Evolutionary conservation across 75 land plant genomes (phyloP).

Genomic region (Sequoia sempervirens): DNA sequence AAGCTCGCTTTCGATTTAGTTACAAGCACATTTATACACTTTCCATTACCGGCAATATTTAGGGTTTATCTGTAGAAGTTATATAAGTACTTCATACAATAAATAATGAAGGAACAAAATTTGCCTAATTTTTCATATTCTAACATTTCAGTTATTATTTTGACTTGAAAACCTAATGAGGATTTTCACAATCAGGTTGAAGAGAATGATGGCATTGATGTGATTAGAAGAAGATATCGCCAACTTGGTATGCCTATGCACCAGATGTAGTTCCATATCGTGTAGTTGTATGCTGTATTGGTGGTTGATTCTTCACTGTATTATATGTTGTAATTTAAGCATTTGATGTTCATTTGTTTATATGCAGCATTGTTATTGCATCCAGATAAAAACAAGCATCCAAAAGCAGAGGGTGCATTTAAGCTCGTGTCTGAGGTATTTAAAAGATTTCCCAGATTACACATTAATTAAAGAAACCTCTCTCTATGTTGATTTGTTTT

Average conservation of each 20-base stretch:
- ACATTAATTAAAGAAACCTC: too few relatives aligned
- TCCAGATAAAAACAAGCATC: slow-evolving; percentile 81
- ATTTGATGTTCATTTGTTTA: slow-evolving; percentile 6
- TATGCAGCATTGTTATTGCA: slow-evolving; percentile 74
- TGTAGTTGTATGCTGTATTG: neutral
- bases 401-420: slow-evolving; percentile 73
- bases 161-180: too few relatives aligned
- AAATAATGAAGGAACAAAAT: too few relatives aligned
- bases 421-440: slow-evolving; percentile 75
- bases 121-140: too few relatives aligned
- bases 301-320: neutral
- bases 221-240: slow-evolving; percentile 52
- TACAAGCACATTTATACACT: too few relatives aligned
- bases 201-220: slow-evolving; percentile 38
- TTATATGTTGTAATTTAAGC: neutral
- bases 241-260: slow-evolving; percentile 47
- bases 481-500: too few relatives aligned
- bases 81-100: too few relatives aligned
- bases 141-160: too few relatives aligned
- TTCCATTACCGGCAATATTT: too few relatives aligned
- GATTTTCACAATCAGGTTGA: slow-evolving; percentile 35
- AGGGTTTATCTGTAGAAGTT: too few relatives aligned
- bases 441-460: too few relatives aligned
- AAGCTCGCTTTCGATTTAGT: too few relatives aligned
- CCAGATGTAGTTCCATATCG: neutral